phyloP scores from a whole-genome alignment of 2,329 filamentous ascomycete genomes.

The Hyphodiscus sp. region DNA sequence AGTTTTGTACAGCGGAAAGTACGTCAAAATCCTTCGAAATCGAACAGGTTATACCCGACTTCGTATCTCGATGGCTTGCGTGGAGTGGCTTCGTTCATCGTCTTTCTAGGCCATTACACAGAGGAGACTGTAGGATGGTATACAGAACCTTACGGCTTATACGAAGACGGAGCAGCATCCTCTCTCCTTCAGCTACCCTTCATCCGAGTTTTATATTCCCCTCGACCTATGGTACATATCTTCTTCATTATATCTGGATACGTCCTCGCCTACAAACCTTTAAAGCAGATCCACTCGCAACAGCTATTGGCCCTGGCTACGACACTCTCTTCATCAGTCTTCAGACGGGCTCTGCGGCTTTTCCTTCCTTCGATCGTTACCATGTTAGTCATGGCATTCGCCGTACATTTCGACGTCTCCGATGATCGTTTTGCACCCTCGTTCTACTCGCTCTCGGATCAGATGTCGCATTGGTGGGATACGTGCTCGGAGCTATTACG shows the following conservation, averaged over 20 bases:
- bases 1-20: slow-evolving; percentile 29
- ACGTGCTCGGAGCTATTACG: slow-evolving; percentile 33
- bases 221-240: slow-evolving; percentile 43
- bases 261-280: slow-evolving; percentile 39
- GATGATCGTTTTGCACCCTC: slow-evolving; percentile 37
- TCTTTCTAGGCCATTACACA: slow-evolving; percentile 42
- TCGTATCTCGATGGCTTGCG: slow-evolving; percentile 43
- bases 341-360: slow-evolving; percentile 41
- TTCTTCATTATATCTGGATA: slow-evolving; percentile 48
- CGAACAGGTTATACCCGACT: slow-evolving; percentile 30
- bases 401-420: slow-evolving; percentile 40
- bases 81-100: slow-evolving; percentile 42
- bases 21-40: slow-evolving; percentile 21
- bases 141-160: slow-evolving; percentile 27
- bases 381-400: slow-evolving; percentile 37
- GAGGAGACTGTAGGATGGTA: slow-evolving; percentile 36
- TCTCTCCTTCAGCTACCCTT: slow-evolving; percentile 41
- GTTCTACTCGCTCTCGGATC: slow-evolving; percentile 31
- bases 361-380: slow-evolving; percentile 40
- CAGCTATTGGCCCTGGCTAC: slow-evolving; percentile 33
- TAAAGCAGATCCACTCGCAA: slow-evolving; percentile 35
- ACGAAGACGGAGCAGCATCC: slow-evolving; percentile 29
- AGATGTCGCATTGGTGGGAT: slow-evolving; percentile 35
- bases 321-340: slow-evolving; percentile 40
- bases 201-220: slow-evolving; percentile 38